These are phyloP conservation scores for Tolypocladium ophioglossoides DNA, from an alignment of 2,329 filamentous ascomycete species.

Conservation along the genomic window DNA sequence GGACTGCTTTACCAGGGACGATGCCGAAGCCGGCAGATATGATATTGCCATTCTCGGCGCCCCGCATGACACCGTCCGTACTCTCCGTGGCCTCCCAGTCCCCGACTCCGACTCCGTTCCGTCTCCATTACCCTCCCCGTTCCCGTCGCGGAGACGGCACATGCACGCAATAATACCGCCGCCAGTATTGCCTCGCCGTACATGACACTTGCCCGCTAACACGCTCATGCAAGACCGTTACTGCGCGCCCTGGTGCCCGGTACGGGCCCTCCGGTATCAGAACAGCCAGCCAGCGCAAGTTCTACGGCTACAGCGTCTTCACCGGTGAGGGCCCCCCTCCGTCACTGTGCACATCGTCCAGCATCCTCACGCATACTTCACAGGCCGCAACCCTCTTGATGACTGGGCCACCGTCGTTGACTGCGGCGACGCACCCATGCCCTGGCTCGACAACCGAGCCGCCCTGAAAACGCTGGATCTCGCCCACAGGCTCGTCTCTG, in stretches of 20 bases:
- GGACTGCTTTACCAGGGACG: constrained; percentile 13
- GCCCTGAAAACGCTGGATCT: constrained; percentile 12
- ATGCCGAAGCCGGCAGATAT: constrained; percentile 4
- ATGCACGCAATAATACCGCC: not conserved
- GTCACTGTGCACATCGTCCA: not conserved
- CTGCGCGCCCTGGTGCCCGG: constrained; percentile 30
- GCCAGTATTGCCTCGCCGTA: no score
- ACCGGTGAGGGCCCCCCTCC: not conserved
- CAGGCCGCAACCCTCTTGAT: constrained; percentile 8
- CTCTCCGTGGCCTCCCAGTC: not conserved
- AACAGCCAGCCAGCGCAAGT: constrained; percentile 58
- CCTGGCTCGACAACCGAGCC: constrained; percentile 10
- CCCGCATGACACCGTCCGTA: constrained; percentile 16
- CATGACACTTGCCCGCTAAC: not conserved
- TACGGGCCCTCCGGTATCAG: constrained; percentile 79
- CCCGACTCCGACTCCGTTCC: not conserved
- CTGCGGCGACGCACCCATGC: constrained; percentile 53
- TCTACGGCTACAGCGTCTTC: constrained; percentile 11
- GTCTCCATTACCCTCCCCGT: not conserved
- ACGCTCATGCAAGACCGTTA: constrained; percentile 7
- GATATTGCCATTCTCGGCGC: constrained; percentile 19
- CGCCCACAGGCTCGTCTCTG: constrained; percentile 9
- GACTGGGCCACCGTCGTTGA: constrained; percentile 66
- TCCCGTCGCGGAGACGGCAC: not conserved
- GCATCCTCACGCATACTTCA: not conserved